A percentile compares a stretch with the other conserved stretches of the same genome.
These are phyloP conservation scores for Taphrina pruni DNA, from an alignment of 1,139 yeast genomes.

Conservation along the genomic window DNA sequence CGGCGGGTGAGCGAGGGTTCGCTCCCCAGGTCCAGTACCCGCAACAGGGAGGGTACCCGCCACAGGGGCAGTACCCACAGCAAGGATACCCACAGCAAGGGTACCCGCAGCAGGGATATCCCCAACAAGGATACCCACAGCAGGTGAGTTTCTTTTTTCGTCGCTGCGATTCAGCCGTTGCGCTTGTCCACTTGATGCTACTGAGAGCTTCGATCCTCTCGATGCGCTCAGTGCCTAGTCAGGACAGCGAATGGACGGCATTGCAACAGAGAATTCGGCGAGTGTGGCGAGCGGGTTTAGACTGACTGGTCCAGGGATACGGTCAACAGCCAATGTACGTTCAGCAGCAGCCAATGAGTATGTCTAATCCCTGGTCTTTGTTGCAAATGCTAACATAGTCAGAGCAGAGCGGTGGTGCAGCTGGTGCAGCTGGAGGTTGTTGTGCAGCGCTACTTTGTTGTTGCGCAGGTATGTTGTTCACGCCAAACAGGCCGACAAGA, in stretches of 20 bases:
- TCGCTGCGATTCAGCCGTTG: too few species aligned
- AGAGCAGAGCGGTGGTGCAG: slow-evolving; percentile 28
- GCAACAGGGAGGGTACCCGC: slow-evolving; percentile 24
- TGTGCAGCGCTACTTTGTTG: slow-evolving; percentile 38
- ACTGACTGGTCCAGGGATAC: slow-evolving; percentile 15
- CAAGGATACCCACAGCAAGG: slow-evolving; percentile 3
- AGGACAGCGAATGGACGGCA: too few species aligned
- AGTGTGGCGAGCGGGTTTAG: neutral
- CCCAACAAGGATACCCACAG: slow-evolving; percentile 21
- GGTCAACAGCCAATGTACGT: slow-evolving; percentile 36
- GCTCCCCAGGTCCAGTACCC: slow-evolving; percentile 33
- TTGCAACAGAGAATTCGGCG: too few species aligned
- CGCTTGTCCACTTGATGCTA: too few species aligned
- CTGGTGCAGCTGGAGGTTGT: slow-evolving; percentile 40
- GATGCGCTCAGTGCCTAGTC: too few species aligned
- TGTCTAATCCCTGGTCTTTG: neutral
- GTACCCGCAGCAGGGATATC: slow-evolving; percentile 19
- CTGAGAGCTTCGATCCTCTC: too few species aligned
- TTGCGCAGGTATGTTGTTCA: slow-evolving; percentile 25
- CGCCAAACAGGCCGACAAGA: neutral
- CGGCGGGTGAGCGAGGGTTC: slow-evolving; percentile 23
- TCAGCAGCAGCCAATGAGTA: slow-evolving; percentile 39
- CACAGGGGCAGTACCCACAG: slow-evolving; percentile 30
- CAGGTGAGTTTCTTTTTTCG: slow-evolving; percentile 14
- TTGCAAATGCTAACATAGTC: neutral